Conservation (phyloP, 2,329 filamentous ascomycete species). For the Cladosporium sp. region DNA sequence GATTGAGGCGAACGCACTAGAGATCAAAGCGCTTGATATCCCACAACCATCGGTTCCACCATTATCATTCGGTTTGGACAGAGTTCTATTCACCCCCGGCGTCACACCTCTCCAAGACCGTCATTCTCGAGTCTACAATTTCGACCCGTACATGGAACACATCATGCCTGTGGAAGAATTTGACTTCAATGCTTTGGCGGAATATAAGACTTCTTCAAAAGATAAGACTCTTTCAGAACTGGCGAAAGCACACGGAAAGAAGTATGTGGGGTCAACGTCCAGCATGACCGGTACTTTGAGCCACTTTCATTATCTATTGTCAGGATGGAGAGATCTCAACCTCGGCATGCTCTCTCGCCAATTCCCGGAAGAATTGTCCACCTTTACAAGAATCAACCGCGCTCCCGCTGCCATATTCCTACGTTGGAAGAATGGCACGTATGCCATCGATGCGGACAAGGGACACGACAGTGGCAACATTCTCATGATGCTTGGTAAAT, state of each 20-base stretch:
- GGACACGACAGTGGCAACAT: conserved; percentile 81
- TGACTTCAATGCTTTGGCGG: conserved; percentile 79
- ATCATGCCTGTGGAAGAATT: conserved; percentile 95
- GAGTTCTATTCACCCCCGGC: conserved; percentile 92
- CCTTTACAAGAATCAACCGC: conserved; percentile 68
- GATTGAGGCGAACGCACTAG: conserved; percentile 25
- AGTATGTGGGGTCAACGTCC: conserved; percentile 91
- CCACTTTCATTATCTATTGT: conserved; percentile 92
- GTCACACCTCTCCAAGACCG: conserved; percentile 90
- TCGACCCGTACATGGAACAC: conserved; percentile 86
- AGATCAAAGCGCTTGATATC: conserved; percentile 37
- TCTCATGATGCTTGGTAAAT: conserved; percentile 87
- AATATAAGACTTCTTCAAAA: conserved; percentile 88
- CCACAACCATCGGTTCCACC: conserved; percentile 54
- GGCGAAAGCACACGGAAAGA: conserved; percentile 63
- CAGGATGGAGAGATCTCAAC: conserved; percentile 73
- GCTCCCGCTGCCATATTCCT: conserved; percentile 78
- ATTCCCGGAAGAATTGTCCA: conserved; percentile 58
- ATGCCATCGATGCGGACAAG: conserved; percentile 96
- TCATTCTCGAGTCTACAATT: conserved; percentile 86
- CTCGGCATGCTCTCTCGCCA: conserved; percentile 60
- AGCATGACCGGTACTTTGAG: conserved; percentile 86
- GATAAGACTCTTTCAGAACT: conserved; percentile 68
- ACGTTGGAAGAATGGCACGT: conserved; percentile 75
- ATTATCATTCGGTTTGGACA: conserved; percentile 71